Base-by-base conservation (phyloP, 2,329 filamentous ascomycete species). In the Cytospora mali region DNA sequence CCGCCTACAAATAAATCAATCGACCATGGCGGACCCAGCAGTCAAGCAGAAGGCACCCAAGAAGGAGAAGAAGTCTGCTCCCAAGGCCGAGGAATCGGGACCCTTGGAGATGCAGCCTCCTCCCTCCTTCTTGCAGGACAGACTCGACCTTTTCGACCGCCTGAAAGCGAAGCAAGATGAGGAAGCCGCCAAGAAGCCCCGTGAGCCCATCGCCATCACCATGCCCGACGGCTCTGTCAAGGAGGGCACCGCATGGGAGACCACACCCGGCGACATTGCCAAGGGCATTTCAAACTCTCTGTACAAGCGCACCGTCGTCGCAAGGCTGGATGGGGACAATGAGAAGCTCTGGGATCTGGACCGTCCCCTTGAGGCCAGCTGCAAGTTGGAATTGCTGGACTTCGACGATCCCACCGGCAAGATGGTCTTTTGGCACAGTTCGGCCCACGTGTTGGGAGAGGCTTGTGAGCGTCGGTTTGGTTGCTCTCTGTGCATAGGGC, bases 361-460 rank as follows among this genome's bases (percentile, higher is more conserved):
- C 72, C 84, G 95, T 60, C 94, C 94, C 6, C 79, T 99, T 39
- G 95, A 98, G 81, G 88, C 87, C 77, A 92, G 88, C 80, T 95
- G 92, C 80, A 90, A 86, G 69, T 84, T 99, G 29, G 90, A 93
- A 72, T 83, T 97, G 59, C 83, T 98, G 67, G 88, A 90, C 67
- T 99, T 98, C 80, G 89, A 75, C 72, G 77, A 84, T 68, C 79
- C 82, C 55, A 73, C 91, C 78, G 94, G 92, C 71, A 93, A 95
- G 80, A 92, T 92, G 75, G 94, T 98, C 62, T 99, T 97, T 80
- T 99, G 94, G 68, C 63, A 64, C 63, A 64, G 55, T 14, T 62
- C 61, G 71, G 95, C 95, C 51, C 95, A 99, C 75, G 89, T 96
- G 68, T 86, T 99, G n/a, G 95, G 95, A 69, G 95, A 98, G 78